Conservation (phyloP, 192 early-diverging fungal genomes). For the Rhizophagus prolifer region DNA sequence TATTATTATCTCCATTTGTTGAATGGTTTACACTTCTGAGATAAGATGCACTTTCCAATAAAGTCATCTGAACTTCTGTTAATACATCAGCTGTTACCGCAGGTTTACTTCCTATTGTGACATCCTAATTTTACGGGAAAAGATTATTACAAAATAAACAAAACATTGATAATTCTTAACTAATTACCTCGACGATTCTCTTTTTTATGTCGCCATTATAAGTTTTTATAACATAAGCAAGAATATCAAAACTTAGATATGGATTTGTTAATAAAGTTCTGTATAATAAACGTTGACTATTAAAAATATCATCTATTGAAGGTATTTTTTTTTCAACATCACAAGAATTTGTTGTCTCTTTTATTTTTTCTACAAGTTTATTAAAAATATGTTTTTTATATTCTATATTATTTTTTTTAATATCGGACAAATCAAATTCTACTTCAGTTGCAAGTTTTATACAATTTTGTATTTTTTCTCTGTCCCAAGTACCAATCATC, state of each 20-base stretch:
- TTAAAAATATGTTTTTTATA: neutral
- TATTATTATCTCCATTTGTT: neutral
- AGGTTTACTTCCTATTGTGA: neutral
- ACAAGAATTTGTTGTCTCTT: neutral
- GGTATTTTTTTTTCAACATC: neutral
- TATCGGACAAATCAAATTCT: neutral
- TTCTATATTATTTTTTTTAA: neutral
- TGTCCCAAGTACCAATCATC: neutral
- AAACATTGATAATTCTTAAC: neutral
- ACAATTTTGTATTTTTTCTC: neutral
- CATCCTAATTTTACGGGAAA: neutral
- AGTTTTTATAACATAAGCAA: conserved; percentile 1
- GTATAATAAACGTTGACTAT: neutral
- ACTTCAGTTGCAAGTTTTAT: neutral
- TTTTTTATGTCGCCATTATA: neutral
- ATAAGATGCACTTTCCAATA: neutral
- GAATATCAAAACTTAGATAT: neutral
- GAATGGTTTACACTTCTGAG: neutral
- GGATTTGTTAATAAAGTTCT: neutral
- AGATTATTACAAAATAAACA: neutral
- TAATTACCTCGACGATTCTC: neutral
- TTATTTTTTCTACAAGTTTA: neutral
- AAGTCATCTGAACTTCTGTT: conserved; percentile 3
- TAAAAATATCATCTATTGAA: neutral
- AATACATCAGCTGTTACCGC: neutral